A percentile compares a stretch with the other conserved stretches of the same genome.
These are phyloP conservation scores for Crithidia sp. DNA, from an alignment of 208 protist species.

Conservation along the genomic window DNA sequence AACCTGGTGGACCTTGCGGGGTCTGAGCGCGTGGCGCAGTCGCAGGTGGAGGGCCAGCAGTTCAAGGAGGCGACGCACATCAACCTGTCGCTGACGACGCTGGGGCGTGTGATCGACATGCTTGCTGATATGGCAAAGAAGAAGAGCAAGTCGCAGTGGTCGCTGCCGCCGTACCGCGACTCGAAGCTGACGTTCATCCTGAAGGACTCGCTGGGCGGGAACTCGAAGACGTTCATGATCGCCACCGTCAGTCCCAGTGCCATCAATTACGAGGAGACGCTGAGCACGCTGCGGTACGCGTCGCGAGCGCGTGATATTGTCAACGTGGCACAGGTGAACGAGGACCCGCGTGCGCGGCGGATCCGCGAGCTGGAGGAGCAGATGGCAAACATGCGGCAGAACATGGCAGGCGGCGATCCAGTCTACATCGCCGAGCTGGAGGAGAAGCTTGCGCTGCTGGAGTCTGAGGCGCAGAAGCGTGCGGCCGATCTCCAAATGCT, in stretches of 20 bases:
- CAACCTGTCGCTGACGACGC: conserved; percentile 26
- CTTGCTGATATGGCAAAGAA: conserved; percentile 49
- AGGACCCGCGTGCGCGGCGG: conserved; percentile 60
- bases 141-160: conserved; percentile 4
- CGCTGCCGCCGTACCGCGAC: conserved; percentile 73
- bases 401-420: conserved; percentile 41
- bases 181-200: conserved; percentile 75
- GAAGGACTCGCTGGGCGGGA: neutral
- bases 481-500: conserved; percentile 61
- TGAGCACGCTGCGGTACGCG: conserved; percentile 88
- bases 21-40: conserved; percentile 74
- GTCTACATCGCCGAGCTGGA: conserved; percentile 48
- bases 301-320: conserved; percentile 64
- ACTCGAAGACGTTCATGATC: conserved; percentile 93
- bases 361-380: conserved; percentile 72
- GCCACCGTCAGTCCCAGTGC: conserved; percentile 87
- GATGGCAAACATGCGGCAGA: conserved; percentile 44
- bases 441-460: conserved; percentile 60
- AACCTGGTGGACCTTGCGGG: conserved; percentile 94
- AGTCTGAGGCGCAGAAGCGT: conserved; percentile 65
- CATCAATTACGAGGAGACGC: conserved; percentile 87
- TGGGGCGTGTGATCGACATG: conserved; percentile 84
- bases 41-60: conserved; percentile 61
- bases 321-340: conserved; percentile 64
- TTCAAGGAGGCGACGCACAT: conserved; percentile 85